Conservation (phyloP, 371 early-diverging fungal genomes). For the Gilbertella persicaria region DNA sequence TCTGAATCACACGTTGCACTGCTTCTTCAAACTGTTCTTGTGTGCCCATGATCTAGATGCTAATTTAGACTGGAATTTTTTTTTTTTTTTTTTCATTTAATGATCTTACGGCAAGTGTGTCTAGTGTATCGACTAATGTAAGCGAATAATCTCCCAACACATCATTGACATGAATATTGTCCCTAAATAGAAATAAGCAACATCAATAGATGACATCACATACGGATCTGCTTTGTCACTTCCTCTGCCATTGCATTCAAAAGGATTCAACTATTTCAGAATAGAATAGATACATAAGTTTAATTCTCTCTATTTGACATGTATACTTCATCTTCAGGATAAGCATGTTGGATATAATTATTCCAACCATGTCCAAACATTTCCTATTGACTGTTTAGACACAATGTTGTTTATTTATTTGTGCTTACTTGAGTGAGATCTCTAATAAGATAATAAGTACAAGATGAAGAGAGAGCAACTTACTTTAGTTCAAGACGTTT, state of each 20-base stretch:
- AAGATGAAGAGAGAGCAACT: not conserved
- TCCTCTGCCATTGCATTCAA: constrained; percentile 79
- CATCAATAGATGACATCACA: not conserved
- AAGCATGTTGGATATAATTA: constrained; percentile 84
- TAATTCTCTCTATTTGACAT: not conserved
- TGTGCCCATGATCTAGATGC: constrained; percentile 67
- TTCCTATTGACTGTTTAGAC: constrained; percentile 43
- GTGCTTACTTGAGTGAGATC: constrained; percentile 33
- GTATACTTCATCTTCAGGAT: constrained; percentile 86
- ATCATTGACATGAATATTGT: constrained; percentile 78
- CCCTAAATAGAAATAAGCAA: constrained; percentile 25
- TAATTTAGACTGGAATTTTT: too few relatives aligned
- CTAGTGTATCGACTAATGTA: constrained; percentile 89
- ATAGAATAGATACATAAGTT: not conserved
- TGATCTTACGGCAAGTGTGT: constrained; percentile 75
- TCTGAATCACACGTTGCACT: constrained; percentile 63
- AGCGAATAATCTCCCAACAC: constrained; percentile 90
- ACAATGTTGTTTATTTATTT: not conserved
- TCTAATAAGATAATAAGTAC: constrained; percentile 14
- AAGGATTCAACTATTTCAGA: constrained; percentile 70
- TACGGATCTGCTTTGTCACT: constrained; percentile 74
- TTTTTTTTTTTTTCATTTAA: too few relatives aligned
- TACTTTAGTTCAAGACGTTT: constrained; percentile 22
- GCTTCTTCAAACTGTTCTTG: constrained; percentile 71
- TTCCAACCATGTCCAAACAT: constrained; percentile 90